Evolutionary conservation across 352 stramenopile species (phyloP).

Genomic region (Halophytophthora polymorphica): DNA sequence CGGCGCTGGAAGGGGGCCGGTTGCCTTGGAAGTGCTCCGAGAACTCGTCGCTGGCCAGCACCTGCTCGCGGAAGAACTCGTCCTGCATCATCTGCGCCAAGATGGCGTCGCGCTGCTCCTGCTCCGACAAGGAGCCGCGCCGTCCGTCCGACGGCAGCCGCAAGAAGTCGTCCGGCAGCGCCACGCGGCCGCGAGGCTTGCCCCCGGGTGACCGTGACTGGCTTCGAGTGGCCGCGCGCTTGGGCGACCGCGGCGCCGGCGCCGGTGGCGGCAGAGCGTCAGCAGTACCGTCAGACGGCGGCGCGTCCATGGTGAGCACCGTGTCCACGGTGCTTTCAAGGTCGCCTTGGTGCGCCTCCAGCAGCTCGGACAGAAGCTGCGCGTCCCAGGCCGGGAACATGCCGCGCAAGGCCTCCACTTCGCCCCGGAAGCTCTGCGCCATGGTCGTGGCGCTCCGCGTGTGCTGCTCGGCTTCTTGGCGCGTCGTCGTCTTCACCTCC

Average conservation of each 20-base stretch:
- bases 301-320: slow-evolving; percentile 64
- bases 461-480: slow-evolving; percentile 1
- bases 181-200: slow-evolving; percentile 22
- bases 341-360: slow-evolving; percentile 63
- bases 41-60: slow-evolving; percentile 71
- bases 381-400: slow-evolving; percentile 82
- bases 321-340: slow-evolving; percentile 76
- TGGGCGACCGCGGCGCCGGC: slow-evolving; percentile 13
- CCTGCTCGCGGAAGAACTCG: slow-evolving; percentile 76
- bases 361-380: slow-evolving; percentile 51
- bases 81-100: slow-evolving; percentile 82
- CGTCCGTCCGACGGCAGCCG: slow-evolving; percentile 36
- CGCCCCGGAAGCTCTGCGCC: slow-evolving; percentile 56
- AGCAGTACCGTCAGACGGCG: neutral
- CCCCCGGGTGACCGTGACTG: slow-evolving; percentile 12
- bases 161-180: slow-evolving; percentile 72
- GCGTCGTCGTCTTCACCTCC: too few species aligned
- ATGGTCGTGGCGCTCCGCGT: slow-evolving; percentile 23
- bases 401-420: slow-evolving; percentile 52
- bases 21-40: slow-evolving; percentile 59
- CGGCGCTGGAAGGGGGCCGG: slow-evolving; percentile 13
- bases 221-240: slow-evolving; percentile 6
- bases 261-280: slow-evolving; percentile 3
- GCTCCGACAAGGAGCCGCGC: slow-evolving; percentile 37
- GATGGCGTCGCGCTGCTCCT: slow-evolving; percentile 67